Evolutionary conservation across 495 filamentous ascomycete species (phyloP).

Genomic region (Hyaloscypha finlandica): DNA sequence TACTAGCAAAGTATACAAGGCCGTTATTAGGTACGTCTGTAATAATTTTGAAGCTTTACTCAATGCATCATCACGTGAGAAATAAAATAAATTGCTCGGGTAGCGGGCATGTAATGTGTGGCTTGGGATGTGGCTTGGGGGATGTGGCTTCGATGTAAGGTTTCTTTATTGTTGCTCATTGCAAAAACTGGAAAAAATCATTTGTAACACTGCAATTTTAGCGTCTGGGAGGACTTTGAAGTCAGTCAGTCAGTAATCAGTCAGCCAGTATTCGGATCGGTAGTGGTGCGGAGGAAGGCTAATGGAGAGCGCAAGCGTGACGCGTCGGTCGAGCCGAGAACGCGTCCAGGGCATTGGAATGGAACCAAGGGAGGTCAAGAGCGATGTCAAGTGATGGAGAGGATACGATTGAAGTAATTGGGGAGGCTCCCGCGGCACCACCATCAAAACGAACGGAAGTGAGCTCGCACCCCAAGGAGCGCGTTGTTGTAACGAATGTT

Average conservation of each 20-base stretch:
- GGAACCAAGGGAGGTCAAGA: constrained; percentile 14
- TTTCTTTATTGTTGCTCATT: too few species aligned
- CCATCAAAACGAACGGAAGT: constrained; percentile 20
- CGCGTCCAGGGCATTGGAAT: constrained; percentile 22
- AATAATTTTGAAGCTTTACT: too few species aligned
- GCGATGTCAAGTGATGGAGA: constrained; percentile 18
- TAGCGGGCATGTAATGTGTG: too few species aligned
- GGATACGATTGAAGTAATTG: constrained; percentile 19
- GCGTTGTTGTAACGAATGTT: constrained; percentile 19
- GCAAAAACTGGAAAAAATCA: too few species aligned
- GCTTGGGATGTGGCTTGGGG: too few species aligned
- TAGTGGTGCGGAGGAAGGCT: background rate
- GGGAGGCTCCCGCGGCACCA: constrained; percentile 2
- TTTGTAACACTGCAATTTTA: background rate
- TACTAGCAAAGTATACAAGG: too few species aligned
- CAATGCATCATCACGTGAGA: too few species aligned
- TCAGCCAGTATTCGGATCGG: constrained; percentile 34
- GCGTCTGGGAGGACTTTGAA: background rate
- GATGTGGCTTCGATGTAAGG: too few species aligned
- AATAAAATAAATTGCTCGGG: too few species aligned
- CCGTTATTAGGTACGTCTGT: too few species aligned
- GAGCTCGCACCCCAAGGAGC: constrained; percentile 14
- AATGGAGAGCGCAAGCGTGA: constrained; percentile 16
- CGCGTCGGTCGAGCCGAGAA: constrained; percentile 23
- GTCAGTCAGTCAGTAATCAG: too few species aligned